Evolutionary conservation across 495 filamentous ascomycete species (phyloP).

Genomic region (Penicillium bovifimosum): DNA sequence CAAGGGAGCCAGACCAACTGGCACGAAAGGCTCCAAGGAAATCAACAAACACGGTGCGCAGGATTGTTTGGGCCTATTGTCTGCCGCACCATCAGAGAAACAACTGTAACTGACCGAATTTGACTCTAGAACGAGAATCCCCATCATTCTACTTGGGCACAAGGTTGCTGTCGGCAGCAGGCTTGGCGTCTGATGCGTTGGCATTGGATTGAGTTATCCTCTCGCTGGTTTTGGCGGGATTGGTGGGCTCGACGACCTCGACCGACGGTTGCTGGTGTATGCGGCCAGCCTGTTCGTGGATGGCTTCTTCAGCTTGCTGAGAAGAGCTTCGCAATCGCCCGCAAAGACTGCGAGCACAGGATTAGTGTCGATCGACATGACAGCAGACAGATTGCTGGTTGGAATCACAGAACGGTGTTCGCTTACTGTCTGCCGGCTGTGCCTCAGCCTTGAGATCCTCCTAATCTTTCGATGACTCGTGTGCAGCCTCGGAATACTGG

Average conservation of each 20-base stretch:
- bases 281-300: conserved; percentile 28
- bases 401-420: conserved; percentile 12
- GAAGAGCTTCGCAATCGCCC: conserved; percentile 36
- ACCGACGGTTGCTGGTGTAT: conserved; percentile 5
- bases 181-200: background rate
- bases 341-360: conserved; percentile 34
- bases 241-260: conserved; percentile 12
- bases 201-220: conserved; percentile 4
- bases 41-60: conserved; percentile 39
- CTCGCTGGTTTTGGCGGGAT: conserved; percentile 13
- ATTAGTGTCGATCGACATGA: conserved; percentile 33
- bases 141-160: conserved; percentile 27
- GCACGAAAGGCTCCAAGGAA: conserved; percentile 32
- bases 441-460: conserved; percentile 14
- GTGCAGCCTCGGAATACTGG: conserved; percentile 12
- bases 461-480: conserved; percentile 9
- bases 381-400: conserved; percentile 17
- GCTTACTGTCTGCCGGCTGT: conserved; percentile 27
- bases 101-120: conserved; percentile 42
- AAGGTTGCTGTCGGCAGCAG: conserved; percentile 14
- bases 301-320: conserved; percentile 28
- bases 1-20: conserved; percentile 9
- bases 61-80: conserved; percentile 42
- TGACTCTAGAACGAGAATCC: conserved; percentile 37
- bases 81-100: conserved; percentile 38